phyloP scores from a whole-genome alignment of 2,329 filamentous ascomycete species.

The Aureobasidium melanogenum region DNA sequence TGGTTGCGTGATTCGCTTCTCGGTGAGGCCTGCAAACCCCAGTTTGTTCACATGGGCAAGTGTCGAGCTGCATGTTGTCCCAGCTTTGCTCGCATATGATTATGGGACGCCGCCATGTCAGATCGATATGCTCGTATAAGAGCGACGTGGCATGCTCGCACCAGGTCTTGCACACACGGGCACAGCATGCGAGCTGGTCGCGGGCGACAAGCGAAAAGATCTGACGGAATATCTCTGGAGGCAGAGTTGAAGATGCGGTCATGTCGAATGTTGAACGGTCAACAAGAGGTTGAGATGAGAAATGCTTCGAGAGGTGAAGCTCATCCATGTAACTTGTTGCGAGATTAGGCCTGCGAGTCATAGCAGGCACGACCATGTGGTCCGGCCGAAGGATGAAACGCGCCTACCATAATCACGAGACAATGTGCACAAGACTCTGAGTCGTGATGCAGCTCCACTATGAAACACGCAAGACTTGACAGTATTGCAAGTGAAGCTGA shows the following conservation, averaged over 20 bases:
- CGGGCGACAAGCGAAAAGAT: neutral
- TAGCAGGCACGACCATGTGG: no score
- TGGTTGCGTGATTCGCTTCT: neutral
- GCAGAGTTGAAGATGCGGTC: neutral
- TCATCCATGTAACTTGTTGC: no score
- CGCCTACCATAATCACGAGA: no score
- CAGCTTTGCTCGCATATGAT: neutral
- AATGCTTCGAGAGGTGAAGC: no score
- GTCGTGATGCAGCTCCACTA: no score
- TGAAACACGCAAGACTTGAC: no score
- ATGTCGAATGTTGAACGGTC: neutral
- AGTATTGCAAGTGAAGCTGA: no score
- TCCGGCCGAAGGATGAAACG: no score
- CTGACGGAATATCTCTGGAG: neutral
- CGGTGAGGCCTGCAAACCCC: neutral
- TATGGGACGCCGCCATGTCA: neutral
- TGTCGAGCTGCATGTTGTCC: neutral
- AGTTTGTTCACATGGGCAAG: neutral
- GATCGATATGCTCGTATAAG: neutral
- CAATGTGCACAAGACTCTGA: no score
- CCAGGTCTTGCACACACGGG: neutral
- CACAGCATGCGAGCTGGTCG: neutral
- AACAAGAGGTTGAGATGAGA: no score
- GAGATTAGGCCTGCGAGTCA: no score
- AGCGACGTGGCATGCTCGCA: neutral